These are phyloP conservation scores for Imleria badia DNA, from an alignment of 768 basidiomycete genomes.

Conservation along the genomic window DNA sequence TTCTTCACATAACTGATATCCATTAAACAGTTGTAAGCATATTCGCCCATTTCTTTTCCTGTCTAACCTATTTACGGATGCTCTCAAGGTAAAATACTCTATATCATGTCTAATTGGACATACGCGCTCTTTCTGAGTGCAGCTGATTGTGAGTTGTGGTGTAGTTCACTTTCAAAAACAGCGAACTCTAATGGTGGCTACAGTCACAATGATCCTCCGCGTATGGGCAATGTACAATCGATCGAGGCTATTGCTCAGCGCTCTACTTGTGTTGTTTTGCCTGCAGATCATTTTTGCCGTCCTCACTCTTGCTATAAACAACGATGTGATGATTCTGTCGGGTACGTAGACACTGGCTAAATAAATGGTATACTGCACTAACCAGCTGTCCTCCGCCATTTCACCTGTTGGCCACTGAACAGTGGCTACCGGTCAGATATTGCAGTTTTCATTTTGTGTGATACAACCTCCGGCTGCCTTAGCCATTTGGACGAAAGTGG, in stretches of 20 bases:
- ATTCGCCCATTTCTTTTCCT: too few relatives aligned
- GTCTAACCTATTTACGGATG: background rate
- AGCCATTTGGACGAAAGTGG: background rate
- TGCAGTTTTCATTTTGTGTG: background rate
- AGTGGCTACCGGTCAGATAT: background rate
- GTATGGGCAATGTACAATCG: background rate
- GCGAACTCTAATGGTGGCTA: background rate
- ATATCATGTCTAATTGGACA: background rate
- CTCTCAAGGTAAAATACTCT: background rate
- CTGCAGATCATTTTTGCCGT: background rate
- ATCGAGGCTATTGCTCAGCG: background rate
- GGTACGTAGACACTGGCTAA: background rate
- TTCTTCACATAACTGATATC: background rate
- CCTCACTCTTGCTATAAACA: background rate
- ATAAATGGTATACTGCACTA: background rate
- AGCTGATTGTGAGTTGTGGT: conserved; percentile 4
- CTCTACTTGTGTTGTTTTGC: background rate
- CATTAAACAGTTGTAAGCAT: background rate
- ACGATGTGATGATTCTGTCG: background rate
- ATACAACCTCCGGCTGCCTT: too few relatives aligned
- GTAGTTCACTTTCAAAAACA: background rate
- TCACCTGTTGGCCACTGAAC: background rate
- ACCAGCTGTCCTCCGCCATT: background rate
- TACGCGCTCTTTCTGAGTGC: background rate
- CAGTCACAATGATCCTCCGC: conserved; percentile 4